Evolutionary conservation across 2,329 filamentous ascomycete species (phyloP).

Genomic region (Diplodia scrobiculata): DNA sequence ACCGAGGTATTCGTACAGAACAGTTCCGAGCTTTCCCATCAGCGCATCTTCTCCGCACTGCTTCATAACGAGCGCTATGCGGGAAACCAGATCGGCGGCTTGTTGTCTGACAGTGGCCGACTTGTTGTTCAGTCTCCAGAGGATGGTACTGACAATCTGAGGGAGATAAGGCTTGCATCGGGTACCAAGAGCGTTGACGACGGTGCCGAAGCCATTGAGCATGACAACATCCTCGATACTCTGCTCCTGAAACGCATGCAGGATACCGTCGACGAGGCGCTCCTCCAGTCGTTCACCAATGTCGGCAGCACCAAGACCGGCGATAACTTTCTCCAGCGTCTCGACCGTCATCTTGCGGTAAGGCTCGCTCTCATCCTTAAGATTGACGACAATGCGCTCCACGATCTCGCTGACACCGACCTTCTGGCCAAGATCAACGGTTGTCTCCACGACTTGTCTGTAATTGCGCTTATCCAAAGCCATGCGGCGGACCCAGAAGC

Average conservation of each 20-base stretch:
- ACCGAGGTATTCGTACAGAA: slow-evolving; percentile 96
- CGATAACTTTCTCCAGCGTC: slow-evolving; percentile 94
- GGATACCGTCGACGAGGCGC: slow-evolving; percentile 88
- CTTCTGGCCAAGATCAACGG: slow-evolving; percentile 94
- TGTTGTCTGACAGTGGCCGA: slow-evolving; percentile 95
- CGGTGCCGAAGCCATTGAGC: slow-evolving; percentile 95
- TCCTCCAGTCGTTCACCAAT: slow-evolving; percentile 92
- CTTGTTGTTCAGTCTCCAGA: slow-evolving; percentile 97
- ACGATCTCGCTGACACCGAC: slow-evolving; percentile 96
- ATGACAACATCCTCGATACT: slow-evolving; percentile 94
- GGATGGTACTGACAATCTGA: slow-evolving; percentile 94
- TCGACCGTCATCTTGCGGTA: slow-evolving; percentile 99
- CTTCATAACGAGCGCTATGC: slow-evolving; percentile 98
- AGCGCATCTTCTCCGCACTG: slow-evolving; percentile 95
- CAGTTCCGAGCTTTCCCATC: slow-evolving; percentile 91
- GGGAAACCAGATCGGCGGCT: slow-evolving; percentile 91
- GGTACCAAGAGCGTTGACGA: slow-evolving; percentile 90
- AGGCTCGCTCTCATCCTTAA: slow-evolving; percentile 97
- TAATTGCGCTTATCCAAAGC: slow-evolving; percentile 97
- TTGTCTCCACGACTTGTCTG: slow-evolving; percentile 95
- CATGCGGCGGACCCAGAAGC: slow-evolving; percentile 97
- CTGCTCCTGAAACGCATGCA: slow-evolving; percentile 97
- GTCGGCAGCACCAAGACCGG: slow-evolving; percentile 88
- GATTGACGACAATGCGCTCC: slow-evolving; percentile 86
- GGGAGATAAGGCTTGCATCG: slow-evolving; percentile 95